phyloP scores from a whole-genome alignment of 2,329 filamentous ascomycete species.

The Alternaria brassicae region DNA sequence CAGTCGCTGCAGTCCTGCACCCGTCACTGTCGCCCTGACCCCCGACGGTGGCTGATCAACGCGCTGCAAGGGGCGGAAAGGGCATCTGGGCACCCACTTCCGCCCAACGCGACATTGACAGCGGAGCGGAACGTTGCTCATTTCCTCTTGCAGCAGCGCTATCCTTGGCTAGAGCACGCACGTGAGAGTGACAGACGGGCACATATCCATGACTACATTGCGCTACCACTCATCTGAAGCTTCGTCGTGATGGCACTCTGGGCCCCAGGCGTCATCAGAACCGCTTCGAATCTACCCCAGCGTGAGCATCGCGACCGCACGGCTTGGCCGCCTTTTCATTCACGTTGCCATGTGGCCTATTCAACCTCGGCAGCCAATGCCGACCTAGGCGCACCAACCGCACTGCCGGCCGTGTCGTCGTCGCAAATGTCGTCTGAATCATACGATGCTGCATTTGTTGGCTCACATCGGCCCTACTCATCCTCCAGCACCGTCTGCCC shows the following conservation, averaged over 20 bases:
- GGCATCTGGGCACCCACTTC: constrained; percentile 18
- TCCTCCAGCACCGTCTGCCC: constrained; percentile 39
- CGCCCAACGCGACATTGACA: background rate
- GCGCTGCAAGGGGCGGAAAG: constrained; percentile 19
- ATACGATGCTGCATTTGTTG: constrained; percentile 1
- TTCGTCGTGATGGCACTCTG: background rate
- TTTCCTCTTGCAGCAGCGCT: background rate
- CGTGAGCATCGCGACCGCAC: constrained; percentile 4
- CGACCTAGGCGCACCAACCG: constrained; percentile 3
- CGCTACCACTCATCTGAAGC: constrained; percentile 1
- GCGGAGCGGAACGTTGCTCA: constrained; percentile 9
- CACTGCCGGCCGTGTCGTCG: background rate
- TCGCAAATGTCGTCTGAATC: background rate
- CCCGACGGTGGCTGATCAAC: background rate
- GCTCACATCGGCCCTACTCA: constrained; percentile 18
- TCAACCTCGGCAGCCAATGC: background rate
- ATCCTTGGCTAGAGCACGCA: background rate
- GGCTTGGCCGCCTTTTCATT: background rate
- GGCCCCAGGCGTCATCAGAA: constrained; percentile 10
- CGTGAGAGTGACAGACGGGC: background rate
- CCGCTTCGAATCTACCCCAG: constrained; percentile 8
- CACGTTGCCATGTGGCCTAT: constrained; percentile 2
- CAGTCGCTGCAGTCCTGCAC: background rate
- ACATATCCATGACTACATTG: constrained; percentile 1
- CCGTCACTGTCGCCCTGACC: background rate